These are phyloP conservation scores for Vaccinium myrtillus DNA, from an alignment of 148 eudicot species.

Conservation along the genomic window DNA sequence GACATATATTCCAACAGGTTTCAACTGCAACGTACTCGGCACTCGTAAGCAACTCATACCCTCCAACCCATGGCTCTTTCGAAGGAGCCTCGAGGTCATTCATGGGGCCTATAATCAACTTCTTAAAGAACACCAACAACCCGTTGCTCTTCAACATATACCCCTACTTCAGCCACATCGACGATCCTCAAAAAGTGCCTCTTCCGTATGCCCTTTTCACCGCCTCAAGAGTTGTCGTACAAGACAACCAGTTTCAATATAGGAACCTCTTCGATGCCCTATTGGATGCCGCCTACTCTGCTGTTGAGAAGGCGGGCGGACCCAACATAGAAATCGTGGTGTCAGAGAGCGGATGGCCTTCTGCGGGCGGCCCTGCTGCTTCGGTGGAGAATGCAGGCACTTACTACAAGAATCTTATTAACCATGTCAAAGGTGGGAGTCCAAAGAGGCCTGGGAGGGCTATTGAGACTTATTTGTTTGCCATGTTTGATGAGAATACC, in stretches of 20 bases:
- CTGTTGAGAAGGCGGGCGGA: conserved; percentile 31
- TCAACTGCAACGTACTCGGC: conserved; percentile 29
- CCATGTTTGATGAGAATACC: conserved; percentile 24
- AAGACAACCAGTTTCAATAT: conserved; percentile 23
- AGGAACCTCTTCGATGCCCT: conserved; percentile 11
- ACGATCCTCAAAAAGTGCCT: background rate
- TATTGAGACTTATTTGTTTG: conserved; percentile 42
- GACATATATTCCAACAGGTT: too few species aligned
- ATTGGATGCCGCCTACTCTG: conserved; percentile 41
- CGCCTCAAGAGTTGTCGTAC: conserved; percentile 12
- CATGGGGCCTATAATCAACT: conserved; percentile 38
- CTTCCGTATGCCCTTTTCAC: conserved; percentile 40
- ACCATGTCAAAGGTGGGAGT: conserved; percentile 30
- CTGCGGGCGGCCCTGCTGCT: conserved; percentile 18
- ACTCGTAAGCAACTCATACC: conserved; percentile 32
- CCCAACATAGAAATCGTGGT: conserved; percentile 29
- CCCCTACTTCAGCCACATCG: conserved; percentile 41
- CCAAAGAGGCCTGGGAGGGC: conserved; percentile 31
- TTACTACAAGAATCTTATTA: conserved; percentile 31
- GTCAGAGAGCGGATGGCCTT: conserved; percentile 46
- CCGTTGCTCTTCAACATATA: conserved; percentile 50
- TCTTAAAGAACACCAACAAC: conserved; percentile 26
- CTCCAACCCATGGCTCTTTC: conserved; percentile 39
- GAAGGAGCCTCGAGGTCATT: conserved; percentile 3
- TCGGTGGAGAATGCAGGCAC: conserved; percentile 26